phyloP scores from a whole-genome alignment of 305 asterid species.

The Fraxinus sp. region DNA sequence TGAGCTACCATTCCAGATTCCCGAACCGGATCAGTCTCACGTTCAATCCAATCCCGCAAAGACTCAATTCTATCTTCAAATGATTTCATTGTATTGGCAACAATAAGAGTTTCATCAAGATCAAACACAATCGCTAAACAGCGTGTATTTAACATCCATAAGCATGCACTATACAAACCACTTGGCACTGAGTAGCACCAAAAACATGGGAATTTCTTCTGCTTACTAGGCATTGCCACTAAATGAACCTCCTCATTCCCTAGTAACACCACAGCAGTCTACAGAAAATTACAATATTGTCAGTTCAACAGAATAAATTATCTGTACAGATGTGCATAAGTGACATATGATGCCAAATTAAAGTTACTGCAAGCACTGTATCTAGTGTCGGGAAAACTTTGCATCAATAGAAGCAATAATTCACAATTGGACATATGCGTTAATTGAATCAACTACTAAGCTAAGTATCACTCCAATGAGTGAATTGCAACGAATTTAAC shows the following conservation, averaged over 20 bases:
- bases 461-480: conserved; percentile 16
- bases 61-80: conserved; percentile 93
- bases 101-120: conserved; percentile 96
- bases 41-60: conserved; percentile 63
- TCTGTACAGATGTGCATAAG: not conserved
- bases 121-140: conserved; percentile 93
- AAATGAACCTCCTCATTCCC: conserved; percentile 86
- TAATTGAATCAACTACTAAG: not conserved
- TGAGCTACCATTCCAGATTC: conserved; percentile 86
- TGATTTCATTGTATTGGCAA: conserved; percentile 98
- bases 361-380: not conserved
- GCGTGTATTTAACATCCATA: conserved; percentile 79
- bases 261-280: conserved; percentile 87
- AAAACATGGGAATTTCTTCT: conserved; percentile 87
- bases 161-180: conserved; percentile 66
- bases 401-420: not conserved
- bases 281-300: conserved; percentile 21
- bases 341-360: not conserved
- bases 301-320: conserved; percentile 3
- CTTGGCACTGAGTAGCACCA: conserved; percentile 87
- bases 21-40: conserved; percentile 75
- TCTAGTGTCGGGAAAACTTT: not conserved
- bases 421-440: not conserved
- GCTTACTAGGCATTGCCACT: conserved; percentile 98
- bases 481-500: not conserved